These are phyloP conservation scores for Mitragyna speciosa DNA, from an alignment of 257 asterid species.

Conservation along the genomic window DNA sequence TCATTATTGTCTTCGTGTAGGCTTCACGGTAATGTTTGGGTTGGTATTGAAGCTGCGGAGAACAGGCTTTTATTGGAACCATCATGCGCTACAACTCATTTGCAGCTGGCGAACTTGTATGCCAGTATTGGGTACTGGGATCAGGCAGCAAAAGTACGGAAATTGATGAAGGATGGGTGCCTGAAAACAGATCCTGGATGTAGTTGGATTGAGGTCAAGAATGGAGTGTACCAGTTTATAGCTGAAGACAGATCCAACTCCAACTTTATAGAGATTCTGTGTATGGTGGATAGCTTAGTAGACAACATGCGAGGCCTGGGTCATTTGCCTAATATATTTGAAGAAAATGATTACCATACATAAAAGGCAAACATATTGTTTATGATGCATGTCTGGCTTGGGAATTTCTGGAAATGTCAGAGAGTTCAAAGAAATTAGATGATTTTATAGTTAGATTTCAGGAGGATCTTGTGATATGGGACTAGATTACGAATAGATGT, in stretches of 20 bases:
- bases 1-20: conserved; percentile 72
- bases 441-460: neutral
- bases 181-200: conserved; percentile 75
- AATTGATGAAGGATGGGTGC: conserved; percentile 61
- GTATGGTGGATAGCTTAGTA: conserved; percentile 22
- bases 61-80: conserved; percentile 39
- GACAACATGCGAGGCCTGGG: conserved; percentile 27
- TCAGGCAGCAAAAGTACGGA: conserved; percentile 57
- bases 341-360: conserved; percentile 12
- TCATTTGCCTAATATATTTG: neutral
- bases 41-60: conserved; percentile 75
- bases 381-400: neutral
- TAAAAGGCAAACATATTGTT: neutral
- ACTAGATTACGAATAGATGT: neutral
- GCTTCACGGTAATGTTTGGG: conserved; percentile 55
- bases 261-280: conserved; percentile 8
- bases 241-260: conserved; percentile 64
- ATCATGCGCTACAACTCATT: neutral
- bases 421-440: neutral
- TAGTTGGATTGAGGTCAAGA: conserved; percentile 78
- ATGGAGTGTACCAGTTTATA: conserved; percentile 55
- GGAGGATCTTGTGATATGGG: neutral
- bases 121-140: conserved; percentile 40
- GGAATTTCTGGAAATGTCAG: neutral
- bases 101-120: conserved; percentile 49